Evolutionary conservation across 495 filamentous ascomycete species (phyloP).

Genomic region (Neurospora sp.): DNA sequence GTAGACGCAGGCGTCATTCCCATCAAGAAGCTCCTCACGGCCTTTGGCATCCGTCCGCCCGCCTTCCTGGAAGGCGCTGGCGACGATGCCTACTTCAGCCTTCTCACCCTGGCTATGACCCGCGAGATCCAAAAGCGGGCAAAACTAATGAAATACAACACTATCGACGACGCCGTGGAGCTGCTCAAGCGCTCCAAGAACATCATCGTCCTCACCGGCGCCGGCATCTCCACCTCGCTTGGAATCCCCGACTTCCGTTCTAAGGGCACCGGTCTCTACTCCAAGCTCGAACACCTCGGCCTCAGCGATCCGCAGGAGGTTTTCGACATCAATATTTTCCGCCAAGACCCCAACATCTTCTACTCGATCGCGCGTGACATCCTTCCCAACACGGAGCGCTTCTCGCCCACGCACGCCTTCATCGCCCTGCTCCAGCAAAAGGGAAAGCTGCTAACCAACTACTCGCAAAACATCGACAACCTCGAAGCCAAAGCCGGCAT

Average conservation of each 20-base stretch:
- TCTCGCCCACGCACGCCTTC: constrained; percentile 88
- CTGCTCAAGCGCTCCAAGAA: constrained; percentile 66
- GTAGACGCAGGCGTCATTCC: constrained; percentile 57
- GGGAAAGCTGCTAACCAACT: constrained; percentile 87
- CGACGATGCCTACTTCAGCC: constrained; percentile 62
- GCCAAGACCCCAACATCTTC: constrained; percentile 80
- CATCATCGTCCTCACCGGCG: constrained; percentile 89
- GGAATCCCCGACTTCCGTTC: constrained; percentile 86
- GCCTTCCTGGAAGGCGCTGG: constrained; percentile 62
- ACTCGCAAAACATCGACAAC: constrained; percentile 98
- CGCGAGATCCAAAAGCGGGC: constrained; percentile 74
- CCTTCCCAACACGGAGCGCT: constrained; percentile 58
- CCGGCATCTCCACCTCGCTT: constrained; percentile 84
- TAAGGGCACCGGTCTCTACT: constrained; percentile 77
- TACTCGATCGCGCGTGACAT: constrained; percentile 89
- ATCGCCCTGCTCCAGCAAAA: constrained; percentile 89
- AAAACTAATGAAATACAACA: constrained; percentile 75
- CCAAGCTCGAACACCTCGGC: constrained; percentile 60
- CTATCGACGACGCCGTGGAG: constrained; percentile 74
- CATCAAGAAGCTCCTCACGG: constrained; percentile 77
- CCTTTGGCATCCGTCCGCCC: constrained; percentile 78
- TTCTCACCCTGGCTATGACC: constrained; percentile 67
- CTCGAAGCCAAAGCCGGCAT: constrained; percentile 87
- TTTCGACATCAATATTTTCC: constrained; percentile 82
- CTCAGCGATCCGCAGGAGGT: constrained; percentile 87